Percentiles rank a stretch among this genome's conserved stretches.
phyloP scores from a whole-genome alignment of 2,329 filamentous ascomycete species.

The Epichloe scottii region DNA sequence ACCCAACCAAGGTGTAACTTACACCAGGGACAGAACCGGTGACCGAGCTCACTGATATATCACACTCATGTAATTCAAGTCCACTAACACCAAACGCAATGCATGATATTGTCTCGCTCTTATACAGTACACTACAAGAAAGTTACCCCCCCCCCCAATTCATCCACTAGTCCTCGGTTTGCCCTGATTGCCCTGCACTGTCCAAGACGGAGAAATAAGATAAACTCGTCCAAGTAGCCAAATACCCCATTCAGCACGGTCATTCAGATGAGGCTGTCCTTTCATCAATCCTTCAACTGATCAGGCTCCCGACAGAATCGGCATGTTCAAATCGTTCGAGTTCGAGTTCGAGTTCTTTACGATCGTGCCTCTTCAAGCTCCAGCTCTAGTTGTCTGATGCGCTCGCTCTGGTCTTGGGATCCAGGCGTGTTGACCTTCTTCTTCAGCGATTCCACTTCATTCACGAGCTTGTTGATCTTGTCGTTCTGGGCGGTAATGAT shows the following conservation, averaged over 20 bases:
- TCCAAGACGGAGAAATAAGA: neutral
- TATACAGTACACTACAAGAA: slow-evolving; percentile 2
- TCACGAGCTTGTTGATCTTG: slow-evolving; percentile 57
- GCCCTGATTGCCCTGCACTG: neutral
- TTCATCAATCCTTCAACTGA: neutral
- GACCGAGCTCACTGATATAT: too few relatives aligned
- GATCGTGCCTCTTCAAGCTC: slow-evolving; percentile 54
- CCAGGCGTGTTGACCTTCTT: slow-evolving; percentile 45
- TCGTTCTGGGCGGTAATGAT: slow-evolving; percentile 67
- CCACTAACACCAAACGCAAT: neutral
- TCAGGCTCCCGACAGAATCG: too few relatives aligned
- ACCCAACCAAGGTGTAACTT: too few relatives aligned
- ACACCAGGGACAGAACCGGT: too few relatives aligned
- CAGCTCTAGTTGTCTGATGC: slow-evolving; percentile 54
- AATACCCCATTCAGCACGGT: neutral
- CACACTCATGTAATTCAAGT: too few relatives aligned
- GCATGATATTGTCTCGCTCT: slow-evolving; percentile 1
- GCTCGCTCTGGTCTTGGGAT: slow-evolving; percentile 51
- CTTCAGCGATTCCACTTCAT: slow-evolving; percentile 72
- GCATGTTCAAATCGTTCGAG: too few relatives aligned
- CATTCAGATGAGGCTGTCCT: neutral
- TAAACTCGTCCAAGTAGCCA: neutral
- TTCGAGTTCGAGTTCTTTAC: slow-evolving; percentile 15
- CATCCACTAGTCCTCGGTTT: too few relatives aligned
- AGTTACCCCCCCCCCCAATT: too few relatives aligned